Conservation (phyloP, 345 rosid genomes). For the Acer saccharum region DNA sequence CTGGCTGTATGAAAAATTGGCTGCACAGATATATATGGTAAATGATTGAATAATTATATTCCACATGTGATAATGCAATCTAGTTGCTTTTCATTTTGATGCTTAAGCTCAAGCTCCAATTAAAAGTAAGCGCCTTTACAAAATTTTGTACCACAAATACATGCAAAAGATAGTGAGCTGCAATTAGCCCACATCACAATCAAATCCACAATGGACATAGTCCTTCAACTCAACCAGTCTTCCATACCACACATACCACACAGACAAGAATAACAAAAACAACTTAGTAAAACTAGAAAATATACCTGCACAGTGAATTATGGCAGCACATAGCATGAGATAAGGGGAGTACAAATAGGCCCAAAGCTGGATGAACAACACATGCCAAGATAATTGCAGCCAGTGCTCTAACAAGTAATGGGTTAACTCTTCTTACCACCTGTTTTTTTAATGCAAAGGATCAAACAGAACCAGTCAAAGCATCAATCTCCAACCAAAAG, state of each 20-base stretch:
- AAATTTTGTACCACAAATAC: constrained; percentile 4
- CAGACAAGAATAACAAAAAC: neutral
- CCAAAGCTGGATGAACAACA: constrained; percentile 89
- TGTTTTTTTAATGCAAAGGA: constrained; percentile 39
- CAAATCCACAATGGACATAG: constrained; percentile 2
- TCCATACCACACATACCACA: constrained; percentile 9
- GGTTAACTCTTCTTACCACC: constrained; percentile 69
- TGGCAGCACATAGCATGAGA: constrained; percentile 78
- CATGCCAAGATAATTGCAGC: constrained; percentile 62
- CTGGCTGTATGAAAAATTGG: neutral
- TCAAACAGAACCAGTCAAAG: constrained; percentile 12
- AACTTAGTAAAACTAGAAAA: constrained; percentile 3
- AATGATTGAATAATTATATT: neutral
- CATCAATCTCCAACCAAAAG: constrained; percentile 15
- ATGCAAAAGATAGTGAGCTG: neutral
- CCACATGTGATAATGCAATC: neutral
- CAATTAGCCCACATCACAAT: neutral
- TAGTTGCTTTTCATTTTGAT: neutral
- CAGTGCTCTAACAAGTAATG: constrained; percentile 51
- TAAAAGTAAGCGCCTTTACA: neutral
- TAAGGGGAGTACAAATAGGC: constrained; percentile 63
- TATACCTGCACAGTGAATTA: constrained; percentile 76
- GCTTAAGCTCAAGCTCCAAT: neutral
- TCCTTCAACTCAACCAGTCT: neutral
- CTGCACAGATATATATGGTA: neutral